Conservation (phyloP, 257 asterid genomes). For the Hygrophila difformis region DNA sequence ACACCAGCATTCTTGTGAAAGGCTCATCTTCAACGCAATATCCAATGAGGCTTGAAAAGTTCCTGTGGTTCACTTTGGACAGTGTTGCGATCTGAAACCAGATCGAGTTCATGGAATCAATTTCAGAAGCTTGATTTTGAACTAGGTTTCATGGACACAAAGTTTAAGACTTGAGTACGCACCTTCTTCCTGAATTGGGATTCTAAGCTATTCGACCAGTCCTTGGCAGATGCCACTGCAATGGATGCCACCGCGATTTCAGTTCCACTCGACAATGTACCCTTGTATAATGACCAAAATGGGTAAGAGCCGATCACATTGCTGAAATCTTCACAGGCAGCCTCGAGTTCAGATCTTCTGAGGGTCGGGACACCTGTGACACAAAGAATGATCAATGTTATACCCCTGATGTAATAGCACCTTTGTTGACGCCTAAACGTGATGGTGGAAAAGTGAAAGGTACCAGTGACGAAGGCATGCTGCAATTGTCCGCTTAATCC, state of each 20-base stretch:
- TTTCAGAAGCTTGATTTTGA: neutral
- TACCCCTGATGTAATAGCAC: too few species aligned
- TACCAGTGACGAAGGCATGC: slow-evolving; percentile 66
- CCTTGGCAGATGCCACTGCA: slow-evolving; percentile 42
- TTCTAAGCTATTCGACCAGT: slow-evolving; percentile 66
- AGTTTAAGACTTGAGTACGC: neutral
- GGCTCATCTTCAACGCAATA: slow-evolving; percentile 74
- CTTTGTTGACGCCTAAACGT: too few species aligned
- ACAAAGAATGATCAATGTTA: neutral
- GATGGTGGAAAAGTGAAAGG: slow-evolving; percentile 24
- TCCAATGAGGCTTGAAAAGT: slow-evolving; percentile 77
- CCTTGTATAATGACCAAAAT: slow-evolving; percentile 58
- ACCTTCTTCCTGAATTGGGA: slow-evolving; percentile 75
- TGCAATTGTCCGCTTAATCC: slow-evolving; percentile 97
- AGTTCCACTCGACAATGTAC: slow-evolving; percentile 81
- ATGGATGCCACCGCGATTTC: slow-evolving; percentile 78
- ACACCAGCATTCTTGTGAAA: slow-evolving; percentile 88
- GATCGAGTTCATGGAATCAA: slow-evolving; percentile 2
- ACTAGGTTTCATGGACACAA: neutral
- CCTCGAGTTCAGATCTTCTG: slow-evolving; percentile 70
- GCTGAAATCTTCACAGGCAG: slow-evolving; percentile 94
- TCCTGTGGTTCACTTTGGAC: slow-evolving; percentile 81
- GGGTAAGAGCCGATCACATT: slow-evolving; percentile 76
- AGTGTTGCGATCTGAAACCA: slow-evolving; percentile 59
- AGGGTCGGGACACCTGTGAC: slow-evolving; percentile 75